Evolutionary conservation across 768 basidiomycete genomes (phyloP).

Genomic region (Astraeus odoratus): DNA sequence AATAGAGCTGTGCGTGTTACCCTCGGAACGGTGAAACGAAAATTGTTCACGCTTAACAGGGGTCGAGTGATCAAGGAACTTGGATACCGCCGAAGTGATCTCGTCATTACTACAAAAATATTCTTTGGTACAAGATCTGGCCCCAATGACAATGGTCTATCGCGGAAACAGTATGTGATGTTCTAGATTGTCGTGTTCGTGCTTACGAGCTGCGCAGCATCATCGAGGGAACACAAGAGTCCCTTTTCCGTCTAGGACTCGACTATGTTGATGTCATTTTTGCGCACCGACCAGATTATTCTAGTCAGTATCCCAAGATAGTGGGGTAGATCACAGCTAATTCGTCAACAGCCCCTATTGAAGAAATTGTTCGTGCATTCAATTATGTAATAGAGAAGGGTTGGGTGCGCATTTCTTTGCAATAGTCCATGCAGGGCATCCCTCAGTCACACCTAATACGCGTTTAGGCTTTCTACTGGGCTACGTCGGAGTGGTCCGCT

Average conservation of each 20-base stretch:
- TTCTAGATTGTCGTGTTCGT: background rate
- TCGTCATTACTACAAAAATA: conserved; percentile 51
- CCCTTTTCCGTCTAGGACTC: conserved; percentile 42
- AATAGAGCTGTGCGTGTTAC: conserved; percentile 39
- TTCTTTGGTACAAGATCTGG: conserved; percentile 49
- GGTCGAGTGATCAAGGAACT: conserved; percentile 52
- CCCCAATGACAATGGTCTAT: conserved; percentile 35
- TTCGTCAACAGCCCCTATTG: conserved; percentile 31
- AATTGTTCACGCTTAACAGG: conserved; percentile 13
- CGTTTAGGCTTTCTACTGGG: conserved; percentile 41
- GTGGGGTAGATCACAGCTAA: conserved; percentile 5
- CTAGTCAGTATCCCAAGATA: conserved; percentile 17
- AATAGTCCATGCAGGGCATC: background rate
- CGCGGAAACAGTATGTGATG: conserved; percentile 23
- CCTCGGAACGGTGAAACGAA: background rate
- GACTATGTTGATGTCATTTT: conserved; percentile 48
- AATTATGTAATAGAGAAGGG: conserved; percentile 46
- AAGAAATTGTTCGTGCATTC: conserved; percentile 55
- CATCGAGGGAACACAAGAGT: conserved; percentile 48
- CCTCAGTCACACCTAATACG: background rate
- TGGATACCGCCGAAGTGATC: conserved; percentile 40
- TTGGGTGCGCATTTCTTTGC: conserved; percentile 26
- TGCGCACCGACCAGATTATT: conserved; percentile 43
- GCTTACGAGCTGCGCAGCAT: conserved; percentile 27
- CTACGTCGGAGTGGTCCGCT: conserved; percentile 51